These are phyloP conservation scores for Calonectria hongkongensis DNA, from an alignment of 2,329 filamentous ascomycete genomes.

Conservation along the genomic window DNA sequence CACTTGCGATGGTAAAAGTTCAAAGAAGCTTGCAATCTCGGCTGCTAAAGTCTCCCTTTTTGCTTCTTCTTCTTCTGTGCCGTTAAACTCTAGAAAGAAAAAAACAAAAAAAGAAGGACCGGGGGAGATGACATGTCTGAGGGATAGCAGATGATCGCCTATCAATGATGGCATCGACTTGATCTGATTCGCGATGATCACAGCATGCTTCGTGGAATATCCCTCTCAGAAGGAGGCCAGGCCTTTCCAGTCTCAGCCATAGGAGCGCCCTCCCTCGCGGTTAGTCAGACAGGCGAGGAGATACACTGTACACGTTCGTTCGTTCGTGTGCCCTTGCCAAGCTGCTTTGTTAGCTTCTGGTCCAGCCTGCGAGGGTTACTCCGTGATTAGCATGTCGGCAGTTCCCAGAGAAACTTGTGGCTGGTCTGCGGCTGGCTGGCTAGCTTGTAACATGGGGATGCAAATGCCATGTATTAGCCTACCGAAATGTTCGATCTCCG, in stretches of 20 bases:
- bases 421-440: slow-evolving; percentile 20
- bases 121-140: slow-evolving; percentile 16
- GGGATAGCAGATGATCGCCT: slow-evolving; percentile 6
- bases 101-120: no score
- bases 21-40: background rate
- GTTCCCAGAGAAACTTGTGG: slow-evolving; percentile 13
- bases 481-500: slow-evolving; percentile 18
- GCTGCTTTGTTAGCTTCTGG: background rate
- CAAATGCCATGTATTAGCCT: slow-evolving; percentile 6
- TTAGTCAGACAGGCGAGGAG: background rate
- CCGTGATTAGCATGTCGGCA: slow-evolving; percentile 9
- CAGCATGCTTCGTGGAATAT: background rate
- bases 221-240: background rate
- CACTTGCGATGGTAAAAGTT: background rate
- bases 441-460: slow-evolving; percentile 19
- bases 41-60: background rate
- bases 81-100: no score
- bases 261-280: background rate
- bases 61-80: background rate
- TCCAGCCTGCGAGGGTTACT: background rate
- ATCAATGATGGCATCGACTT: slow-evolving; percentile 10
- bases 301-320: slow-evolving; percentile 10
- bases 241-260: slow-evolving; percentile 16
- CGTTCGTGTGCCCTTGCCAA: slow-evolving; percentile 3
- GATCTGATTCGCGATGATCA: slow-evolving; percentile 19